phyloP scores from a whole-genome alignment of 805 yeast genomes.

The Yamadazyma nakazawae region DNA sequence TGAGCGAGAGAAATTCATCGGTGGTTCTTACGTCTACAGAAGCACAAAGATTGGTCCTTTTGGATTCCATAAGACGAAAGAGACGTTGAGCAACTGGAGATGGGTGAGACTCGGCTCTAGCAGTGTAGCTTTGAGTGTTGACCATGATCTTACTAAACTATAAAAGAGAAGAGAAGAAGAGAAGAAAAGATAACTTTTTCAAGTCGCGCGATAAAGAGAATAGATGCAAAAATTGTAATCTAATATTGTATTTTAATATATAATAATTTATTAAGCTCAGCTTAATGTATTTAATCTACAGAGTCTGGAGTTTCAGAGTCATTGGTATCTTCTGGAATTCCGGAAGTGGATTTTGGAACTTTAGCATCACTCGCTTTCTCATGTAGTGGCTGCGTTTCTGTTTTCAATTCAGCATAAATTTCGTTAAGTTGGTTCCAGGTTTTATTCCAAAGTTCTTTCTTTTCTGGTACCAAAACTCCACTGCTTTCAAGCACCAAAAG shows the following conservation, averaged over 20 bases:
- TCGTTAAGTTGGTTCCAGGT: constrained; percentile 32
- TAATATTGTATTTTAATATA: not conserved
- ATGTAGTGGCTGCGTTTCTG: not conserved
- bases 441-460: constrained; percentile 25
- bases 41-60: constrained; percentile 89
- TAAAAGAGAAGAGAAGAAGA: not conserved
- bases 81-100: constrained; percentile 80
- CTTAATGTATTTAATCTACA: not conserved
- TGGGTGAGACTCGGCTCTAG: constrained; percentile 67
- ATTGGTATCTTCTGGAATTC: not conserved
- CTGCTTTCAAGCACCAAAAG: constrained; percentile 33
- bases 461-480: constrained; percentile 21
- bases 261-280: not conserved
- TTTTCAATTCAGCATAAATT: constrained; percentile 26
- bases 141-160: constrained; percentile 16
- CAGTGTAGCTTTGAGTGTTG: constrained; percentile 46
- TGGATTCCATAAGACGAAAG: constrained; percentile 67
- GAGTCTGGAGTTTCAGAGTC: not conserved
- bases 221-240: not conserved
- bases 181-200: not conserved
- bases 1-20: constrained; percentile 62
- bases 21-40: constrained; percentile 88
- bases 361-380: not conserved
- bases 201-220: not conserved
- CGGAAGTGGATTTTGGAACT: not conserved